Conservation (phyloP, 139 green algal species). For the Medakamo hakoo region DNA sequence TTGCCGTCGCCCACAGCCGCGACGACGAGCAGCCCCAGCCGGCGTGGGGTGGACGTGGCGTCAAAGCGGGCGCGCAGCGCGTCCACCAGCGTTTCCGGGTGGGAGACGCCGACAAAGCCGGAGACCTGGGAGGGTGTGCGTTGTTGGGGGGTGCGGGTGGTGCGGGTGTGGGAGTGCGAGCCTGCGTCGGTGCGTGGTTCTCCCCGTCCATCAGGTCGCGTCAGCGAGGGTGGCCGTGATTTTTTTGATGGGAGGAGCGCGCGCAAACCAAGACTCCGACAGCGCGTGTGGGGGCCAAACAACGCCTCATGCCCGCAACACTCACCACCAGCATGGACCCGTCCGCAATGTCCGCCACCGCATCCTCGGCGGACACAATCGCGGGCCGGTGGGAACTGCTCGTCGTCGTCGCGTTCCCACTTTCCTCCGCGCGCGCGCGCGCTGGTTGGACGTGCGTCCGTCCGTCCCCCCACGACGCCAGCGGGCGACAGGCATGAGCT, state of each 20-base stretch:
- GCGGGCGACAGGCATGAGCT: too few relatives aligned
- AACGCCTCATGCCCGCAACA: neutral
- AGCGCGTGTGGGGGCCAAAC: too few relatives aligned
- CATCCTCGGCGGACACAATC: slow-evolving; percentile 10
- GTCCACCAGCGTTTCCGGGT: slow-evolving; percentile 18
- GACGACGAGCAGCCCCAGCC: slow-evolving; percentile 14
- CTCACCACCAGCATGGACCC: slow-evolving; percentile 6
- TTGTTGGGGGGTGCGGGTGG: neutral
- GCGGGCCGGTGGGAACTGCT: neutral
- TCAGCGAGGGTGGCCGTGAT: neutral
- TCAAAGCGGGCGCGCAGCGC: slow-evolving; percentile 16
- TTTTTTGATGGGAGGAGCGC: neutral
- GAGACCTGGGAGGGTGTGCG: slow-evolving; percentile 8
- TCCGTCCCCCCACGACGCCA: too few relatives aligned
- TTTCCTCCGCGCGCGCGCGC: too few relatives aligned
- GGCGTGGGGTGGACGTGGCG: slow-evolving; percentile 3
- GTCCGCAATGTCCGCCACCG: slow-evolving; percentile 9
- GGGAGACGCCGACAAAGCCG: slow-evolving; percentile 20
- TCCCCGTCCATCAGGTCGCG: neutral
- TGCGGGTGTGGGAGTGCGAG: too few relatives aligned
- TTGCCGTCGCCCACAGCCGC: slow-evolving; percentile 16
- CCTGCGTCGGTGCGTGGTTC: neutral
- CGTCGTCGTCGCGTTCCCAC: neutral
- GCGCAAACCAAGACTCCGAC: neutral
- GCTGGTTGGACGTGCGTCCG: too few relatives aligned